These are phyloP conservation scores for Scortechinia acanthostroma DNA, from an alignment of 2,329 filamentous ascomycete genomes.

Conservation along the genomic window DNA sequence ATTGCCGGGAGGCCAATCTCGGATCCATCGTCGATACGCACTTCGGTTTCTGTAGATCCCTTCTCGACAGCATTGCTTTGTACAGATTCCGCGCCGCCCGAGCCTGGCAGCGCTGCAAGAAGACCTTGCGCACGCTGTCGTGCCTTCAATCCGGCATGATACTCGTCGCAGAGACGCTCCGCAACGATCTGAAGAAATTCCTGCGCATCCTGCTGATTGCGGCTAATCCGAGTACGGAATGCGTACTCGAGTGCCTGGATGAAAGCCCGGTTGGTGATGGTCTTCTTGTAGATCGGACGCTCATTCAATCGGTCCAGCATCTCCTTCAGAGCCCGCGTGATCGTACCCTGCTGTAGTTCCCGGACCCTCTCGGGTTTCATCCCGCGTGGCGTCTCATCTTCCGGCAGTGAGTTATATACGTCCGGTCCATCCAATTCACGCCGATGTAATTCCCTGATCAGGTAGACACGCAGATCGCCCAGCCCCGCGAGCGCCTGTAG, in stretches of 20 bases:
- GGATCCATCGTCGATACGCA: conserved; percentile 18
- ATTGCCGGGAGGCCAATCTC: conserved; percentile 19
- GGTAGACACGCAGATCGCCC: conserved; percentile 79
- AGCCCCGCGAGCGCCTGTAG: conserved; percentile 88
- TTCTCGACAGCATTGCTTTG: not conserved
- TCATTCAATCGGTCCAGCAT: conserved; percentile 90
- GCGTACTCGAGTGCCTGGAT: conserved; percentile 76
- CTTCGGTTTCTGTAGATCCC: not conserved
- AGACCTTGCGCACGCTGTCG: not conserved
- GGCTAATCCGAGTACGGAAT: conserved; percentile 82
- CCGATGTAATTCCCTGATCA: conserved; percentile 85
- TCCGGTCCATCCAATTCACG: conserved; percentile 71
- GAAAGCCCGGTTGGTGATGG: conserved; percentile 80
- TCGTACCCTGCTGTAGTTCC: conserved; percentile 70
- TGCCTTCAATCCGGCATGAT: conserved; percentile 59
- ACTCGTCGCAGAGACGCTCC: conserved; percentile 88
- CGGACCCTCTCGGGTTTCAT: conserved; percentile 36
- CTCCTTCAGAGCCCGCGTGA: conserved; percentile 82
- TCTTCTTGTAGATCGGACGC: conserved; percentile 86
- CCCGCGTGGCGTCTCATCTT: not conserved
- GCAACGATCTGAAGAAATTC: conserved; percentile 93
- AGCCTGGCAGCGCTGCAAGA: not conserved
- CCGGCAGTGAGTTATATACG: conserved; percentile 52
- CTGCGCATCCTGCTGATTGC: conserved; percentile 94
- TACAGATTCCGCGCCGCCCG: not conserved